Evolutionary conservation across 2,329 filamentous ascomycete genomes (phyloP), one percentile per base, ranked within the genome.

Genomic region (Fusarium nygamai): DNA sequence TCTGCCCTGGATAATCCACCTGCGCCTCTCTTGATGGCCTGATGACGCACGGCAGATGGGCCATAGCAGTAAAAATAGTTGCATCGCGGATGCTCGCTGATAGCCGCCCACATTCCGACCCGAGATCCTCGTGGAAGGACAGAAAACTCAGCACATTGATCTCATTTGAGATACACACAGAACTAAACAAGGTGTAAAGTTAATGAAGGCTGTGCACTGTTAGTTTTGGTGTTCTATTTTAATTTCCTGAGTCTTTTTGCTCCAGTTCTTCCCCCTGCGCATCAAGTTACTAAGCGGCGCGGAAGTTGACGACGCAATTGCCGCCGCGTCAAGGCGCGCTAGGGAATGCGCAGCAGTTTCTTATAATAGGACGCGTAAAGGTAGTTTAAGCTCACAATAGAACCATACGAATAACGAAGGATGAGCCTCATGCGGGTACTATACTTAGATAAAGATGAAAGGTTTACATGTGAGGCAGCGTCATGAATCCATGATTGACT

Each of bases 121-220:
- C 34, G 34, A 39, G 51, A n/a, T 39, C 20, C 0, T 10, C 34
- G 5, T 14, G 6, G 31, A 10, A 34, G 17, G n/a, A 20, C 17
- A 36, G 48, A 53, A 51, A 53, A 16, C 13, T 8, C 12, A 6
- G 9, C 8, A 20, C 8, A 2, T 34, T 14, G 1, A 51, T 24
- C 31, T 34, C 6, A 14, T 6, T 14, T 14, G 31, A 51, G 5
- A 14, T 14, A 51, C 34, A 34, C 2, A 24, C 10, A 17, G 12
- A 9, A 5, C 5, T 9, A 12, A n/a, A 12, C 7, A 13, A 12
- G 3, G 29, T 0, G 10, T 17, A 8, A 12, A 19, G 6, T 9
- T 13, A 9, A n/a, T 9, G 4, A 6, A 12, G 7, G 2, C 2
- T 6, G 6, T 50, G 16, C 24, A 6, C 17, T 24, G 8, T 14